Evolutionary conservation across 345 rosid genomes (phyloP), one percentile per base, ranked within the genome.

Genomic region (Linum tenue): DNA sequence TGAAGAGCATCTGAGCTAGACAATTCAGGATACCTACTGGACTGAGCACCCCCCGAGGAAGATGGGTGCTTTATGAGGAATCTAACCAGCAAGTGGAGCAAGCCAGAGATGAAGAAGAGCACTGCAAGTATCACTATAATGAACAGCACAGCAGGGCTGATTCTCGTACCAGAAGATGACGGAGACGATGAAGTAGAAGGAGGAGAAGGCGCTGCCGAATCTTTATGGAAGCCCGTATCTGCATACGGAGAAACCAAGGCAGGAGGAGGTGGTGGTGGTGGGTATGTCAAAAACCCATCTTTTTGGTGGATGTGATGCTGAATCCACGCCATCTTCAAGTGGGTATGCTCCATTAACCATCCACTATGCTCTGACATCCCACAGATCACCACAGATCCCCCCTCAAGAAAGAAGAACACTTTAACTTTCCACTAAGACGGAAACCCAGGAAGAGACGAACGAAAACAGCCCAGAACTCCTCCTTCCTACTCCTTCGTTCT

Each of bases 41-140:
- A 82, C 31, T 85, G 67, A 71, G 86, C 69, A 17, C 78, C 65
- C 15, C 79, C 65, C 3, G 87, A 67, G 37, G 82, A 61, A 66
- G 87, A 73, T 8, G 96, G 91, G 61, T 77, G 86, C 79, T 81
- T 89, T 14, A 79, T 60, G 8, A 89, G 96, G 75, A 87, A 89
- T 78, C 96, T 87, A 69, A 89, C 94, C 36, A 89, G 89, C 70
- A 86, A 76, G 69, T 89, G 96, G 67, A 89, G 84, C 65, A 89
- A 83, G 63, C 96, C 91, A 31, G 96, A 87, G 39, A 89, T 85
- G 74, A 89, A 89, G 75, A 89, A 86, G 58, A 89, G 69, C 14
- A 85, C 96, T 48, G 94, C 94, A 66, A 89, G 65, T 66, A 89
- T 87, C 63, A 89, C 89, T 7, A 87, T 87, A 43, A 87, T 77